Evolutionary conservation across 176 grass and related monocot species (phyloP), one percentile per base, ranked within the genome.

Genomic region (Lolium rigidum): DNA sequence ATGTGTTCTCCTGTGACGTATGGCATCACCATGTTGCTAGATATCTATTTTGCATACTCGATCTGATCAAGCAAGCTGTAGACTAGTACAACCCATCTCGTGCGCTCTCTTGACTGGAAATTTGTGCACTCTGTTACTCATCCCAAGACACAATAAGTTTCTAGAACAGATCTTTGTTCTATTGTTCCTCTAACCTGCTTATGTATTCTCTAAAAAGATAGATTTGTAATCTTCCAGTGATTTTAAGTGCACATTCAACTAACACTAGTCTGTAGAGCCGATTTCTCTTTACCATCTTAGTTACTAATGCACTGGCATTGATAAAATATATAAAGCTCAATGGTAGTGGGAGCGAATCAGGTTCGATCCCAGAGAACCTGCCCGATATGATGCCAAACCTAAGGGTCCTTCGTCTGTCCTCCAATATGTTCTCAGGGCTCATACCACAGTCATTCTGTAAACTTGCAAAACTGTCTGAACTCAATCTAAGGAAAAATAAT

Each of bases 401-500:
- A n/a, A 10, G 0, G 6, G 16, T 49, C n/a, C 86, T 94, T 38
- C 39, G 39, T 83, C 80, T 94, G 1, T 92, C 90, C 10, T 4
- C 6, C 10, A 92, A 89, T 65, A 50, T 55, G 8, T 74, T 92
- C 17, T 57, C 69, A 0, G 83, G 90, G 12, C 6, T 4, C 10
- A 67, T 67, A 67, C 63, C 28, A 51, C 6, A 1, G 0, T 31
- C 72, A 7, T 2, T 52, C 72, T 75, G 13, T 11, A n/a, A 31
- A 0, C 67, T 70, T 1, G 7, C 9, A 10, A 43, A 70, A 2
- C 63, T 66, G 4, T 5, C 28, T 2, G 0, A 0, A 11, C 67
- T 70, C 9, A 1, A 4, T 22, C 57, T 60, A 7, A 5, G 7
- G 0, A 3, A 28, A 24, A 73, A 72, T 41, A 72, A 22, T 21